Conservation (phyloP, 1,284 basidiomycete species). For the Kwoniella shivajii region DNA sequence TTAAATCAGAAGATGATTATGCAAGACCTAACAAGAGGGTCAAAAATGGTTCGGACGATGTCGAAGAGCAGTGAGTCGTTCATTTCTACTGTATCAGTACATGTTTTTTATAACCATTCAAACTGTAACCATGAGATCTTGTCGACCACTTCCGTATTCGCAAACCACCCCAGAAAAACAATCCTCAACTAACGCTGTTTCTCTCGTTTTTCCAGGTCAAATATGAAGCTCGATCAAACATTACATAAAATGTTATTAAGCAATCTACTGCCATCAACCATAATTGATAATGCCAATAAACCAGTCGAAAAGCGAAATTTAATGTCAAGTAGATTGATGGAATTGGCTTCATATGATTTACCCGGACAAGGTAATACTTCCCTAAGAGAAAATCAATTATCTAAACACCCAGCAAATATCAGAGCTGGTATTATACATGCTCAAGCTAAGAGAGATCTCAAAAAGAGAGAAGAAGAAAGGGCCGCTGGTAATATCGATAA, state of each 20-base stretch:
- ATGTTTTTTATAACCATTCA: not conserved
- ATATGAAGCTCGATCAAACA: constrained; percentile 50
- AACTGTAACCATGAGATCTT: not conserved
- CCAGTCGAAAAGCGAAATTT: constrained; percentile 53
- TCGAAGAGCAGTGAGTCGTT: constrained; percentile 40
- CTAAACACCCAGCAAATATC: constrained; percentile 45
- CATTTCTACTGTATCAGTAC: not conserved
- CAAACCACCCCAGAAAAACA: not conserved
- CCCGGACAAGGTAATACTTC: constrained; percentile 43
- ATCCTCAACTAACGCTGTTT: not conserved
- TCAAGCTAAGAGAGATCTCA: constrained; percentile 31
- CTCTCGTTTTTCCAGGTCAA: constrained; percentile 31
- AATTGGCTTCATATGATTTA: constrained; percentile 43
- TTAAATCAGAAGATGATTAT: constrained; percentile 28
- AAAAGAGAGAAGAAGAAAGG: constrained; percentile 37
- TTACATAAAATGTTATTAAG: constrained; percentile 53
- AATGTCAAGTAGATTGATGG: constrained; percentile 44
- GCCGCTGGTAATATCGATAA: constrained; percentile 46
- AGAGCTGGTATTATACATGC: constrained; percentile 46
- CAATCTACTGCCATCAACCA: constrained; percentile 41
- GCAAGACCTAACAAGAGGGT: constrained; percentile 24
- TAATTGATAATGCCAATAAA: constrained; percentile 29
- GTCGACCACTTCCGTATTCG: too few species aligned
- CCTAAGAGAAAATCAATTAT: constrained; percentile 21
- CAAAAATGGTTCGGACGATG: constrained; percentile 31